These are phyloP conservation scores for Nakaseomyces bracarensis DNA, from an alignment of 1,139 yeast species.

Conservation along the genomic window DNA sequence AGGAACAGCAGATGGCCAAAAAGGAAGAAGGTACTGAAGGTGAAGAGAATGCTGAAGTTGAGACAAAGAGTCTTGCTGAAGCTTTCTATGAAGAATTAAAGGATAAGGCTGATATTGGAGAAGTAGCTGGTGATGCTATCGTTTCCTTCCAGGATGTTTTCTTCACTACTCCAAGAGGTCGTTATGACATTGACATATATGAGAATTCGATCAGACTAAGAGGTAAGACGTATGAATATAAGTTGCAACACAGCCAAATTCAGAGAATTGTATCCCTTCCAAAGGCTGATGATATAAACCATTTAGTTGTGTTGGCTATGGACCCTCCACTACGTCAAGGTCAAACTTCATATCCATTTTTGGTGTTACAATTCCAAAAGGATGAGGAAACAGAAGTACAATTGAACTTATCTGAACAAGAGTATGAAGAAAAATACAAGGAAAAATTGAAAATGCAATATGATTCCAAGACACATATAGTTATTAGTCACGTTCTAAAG, in stretches of 20 bases:
- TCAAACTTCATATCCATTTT: constrained; percentile 89
- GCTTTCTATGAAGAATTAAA: constrained; percentile 84
- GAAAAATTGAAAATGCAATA: constrained; percentile 64
- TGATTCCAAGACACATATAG: constrained; percentile 83
- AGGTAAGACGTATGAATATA: constrained; percentile 97
- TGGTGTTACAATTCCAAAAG: constrained; percentile 78
- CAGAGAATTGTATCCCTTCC: constrained; percentile 89
- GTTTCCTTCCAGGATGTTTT: constrained; percentile 86
- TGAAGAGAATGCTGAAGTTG: constrained; percentile 38
- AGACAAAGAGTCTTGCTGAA: constrained; percentile 68
- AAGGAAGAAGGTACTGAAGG: constrained; percentile 37
- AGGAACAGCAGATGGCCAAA: constrained; percentile 29
- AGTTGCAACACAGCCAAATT: constrained; percentile 81
- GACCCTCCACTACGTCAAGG: constrained; percentile 96
- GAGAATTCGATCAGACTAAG: constrained; percentile 80
- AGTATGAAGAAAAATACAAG: constrained; percentile 66
- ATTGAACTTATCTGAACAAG: constrained; percentile 76
- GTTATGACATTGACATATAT: constrained; percentile 94
- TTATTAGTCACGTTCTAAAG: constrained; percentile 78
- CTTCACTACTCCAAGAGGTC: constrained; percentile 95
- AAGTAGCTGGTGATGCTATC: constrained; percentile 93
- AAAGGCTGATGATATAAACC: constrained; percentile 88
- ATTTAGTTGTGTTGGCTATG: constrained; percentile 76
- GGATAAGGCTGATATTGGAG: constrained; percentile 94
- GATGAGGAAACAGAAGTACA: constrained; percentile 92